Conservation (phyloP, 2,329 filamentous ascomycete species). For the Diaporthe sp. region DNA sequence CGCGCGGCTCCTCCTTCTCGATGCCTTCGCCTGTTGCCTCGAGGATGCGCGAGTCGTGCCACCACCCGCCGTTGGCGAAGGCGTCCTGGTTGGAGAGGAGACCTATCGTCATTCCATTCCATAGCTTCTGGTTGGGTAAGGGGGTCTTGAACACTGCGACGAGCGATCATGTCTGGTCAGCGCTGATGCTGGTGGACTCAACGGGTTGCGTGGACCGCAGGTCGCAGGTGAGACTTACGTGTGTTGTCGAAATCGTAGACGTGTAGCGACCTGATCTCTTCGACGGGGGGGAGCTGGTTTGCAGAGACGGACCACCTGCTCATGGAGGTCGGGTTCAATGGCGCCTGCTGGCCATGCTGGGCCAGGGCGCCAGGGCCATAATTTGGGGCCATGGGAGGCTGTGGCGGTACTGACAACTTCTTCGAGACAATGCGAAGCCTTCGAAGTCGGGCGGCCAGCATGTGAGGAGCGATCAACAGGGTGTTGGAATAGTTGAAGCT, state of each 20-base stretch:
- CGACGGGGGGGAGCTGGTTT: conserved; percentile 53
- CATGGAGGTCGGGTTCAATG: conserved; percentile 41
- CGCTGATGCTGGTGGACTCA: conserved; percentile 3
- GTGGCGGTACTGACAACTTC: conserved; percentile 11
- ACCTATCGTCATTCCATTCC: conserved; percentile 84
- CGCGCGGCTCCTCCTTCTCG: conserved; percentile 84
- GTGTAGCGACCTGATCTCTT: conserved; percentile 84
- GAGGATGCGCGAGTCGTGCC: conserved; percentile 92
- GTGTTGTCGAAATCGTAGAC: conserved; percentile 99
- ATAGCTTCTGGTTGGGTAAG: conserved; percentile 88
- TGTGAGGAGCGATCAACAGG: not conserved
- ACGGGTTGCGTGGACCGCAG: conserved; percentile 38
- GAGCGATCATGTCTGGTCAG: conserved; percentile 41
- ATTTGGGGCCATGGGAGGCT: conserved; percentile 34
- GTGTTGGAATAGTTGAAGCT: too few relatives aligned
- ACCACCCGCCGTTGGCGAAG: conserved; percentile 92
- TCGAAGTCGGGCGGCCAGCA: conserved; percentile 31
- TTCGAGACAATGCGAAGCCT: conserved; percentile 24
- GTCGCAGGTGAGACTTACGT: conserved; percentile 63
- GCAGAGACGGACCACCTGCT: conserved; percentile 42
- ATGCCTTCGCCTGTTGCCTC: conserved; percentile 87
- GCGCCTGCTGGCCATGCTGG: conserved; percentile 36
- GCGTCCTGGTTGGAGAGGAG: conserved; percentile 81
- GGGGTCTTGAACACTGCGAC: conserved; percentile 87
- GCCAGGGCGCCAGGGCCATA: conserved; percentile 39